A percentile compares a stretch with the other conserved stretches of the same genome.
phyloP scores from a whole-genome alignment of 2,329 filamentous ascomycete genomes.

The Simplicillium sp. region DNA sequence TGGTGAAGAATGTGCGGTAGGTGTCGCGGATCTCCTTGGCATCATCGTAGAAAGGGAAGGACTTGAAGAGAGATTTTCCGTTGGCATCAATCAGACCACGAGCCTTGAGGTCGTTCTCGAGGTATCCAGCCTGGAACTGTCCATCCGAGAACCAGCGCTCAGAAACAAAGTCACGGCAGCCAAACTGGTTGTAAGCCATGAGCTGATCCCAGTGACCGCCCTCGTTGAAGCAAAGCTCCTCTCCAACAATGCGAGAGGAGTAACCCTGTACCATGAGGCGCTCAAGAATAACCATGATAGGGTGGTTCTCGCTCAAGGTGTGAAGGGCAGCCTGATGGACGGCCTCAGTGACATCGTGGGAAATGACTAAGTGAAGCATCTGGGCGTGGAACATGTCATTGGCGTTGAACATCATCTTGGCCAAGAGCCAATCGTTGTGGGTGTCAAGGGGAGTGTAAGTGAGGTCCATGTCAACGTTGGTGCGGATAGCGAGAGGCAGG shows the following conservation, averaged over 20 bases:
- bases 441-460: slow-evolving; percentile 36
- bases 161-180: slow-evolving; percentile 17
- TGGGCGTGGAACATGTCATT: slow-evolving; percentile 37
- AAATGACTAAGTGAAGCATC: slow-evolving; percentile 31
- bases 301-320: slow-evolving; percentile 34
- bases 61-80: slow-evolving; percentile 24
- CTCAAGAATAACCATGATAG: slow-evolving; percentile 27
- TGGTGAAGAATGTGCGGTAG: slow-evolving; percentile 25
- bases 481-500: slow-evolving; percentile 37
- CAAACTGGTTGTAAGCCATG: slow-evolving; percentile 18
- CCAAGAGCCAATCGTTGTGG: slow-evolving; percentile 37
- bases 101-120: slow-evolving; percentile 22
- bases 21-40: slow-evolving; percentile 23
- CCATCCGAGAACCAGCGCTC: slow-evolving; percentile 19
- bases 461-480: slow-evolving; percentile 24
- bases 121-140: slow-evolving; percentile 26
- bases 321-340: slow-evolving; percentile 33
- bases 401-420: slow-evolving; percentile 38
- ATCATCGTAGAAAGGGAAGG: slow-evolving; percentile 36
- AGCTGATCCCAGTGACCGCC: slow-evolving; percentile 20
- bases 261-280: slow-evolving; percentile 17
- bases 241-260: slow-evolving; percentile 11
- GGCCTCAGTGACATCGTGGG: slow-evolving; percentile 32
- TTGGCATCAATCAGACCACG: slow-evolving; percentile 29
- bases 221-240: slow-evolving; percentile 14